Evolutionary conservation across 1,284 basidiomycete genomes (phyloP), one percentile per base, ranked within the genome.

Genomic region (Volvariella surrecta): DNA sequence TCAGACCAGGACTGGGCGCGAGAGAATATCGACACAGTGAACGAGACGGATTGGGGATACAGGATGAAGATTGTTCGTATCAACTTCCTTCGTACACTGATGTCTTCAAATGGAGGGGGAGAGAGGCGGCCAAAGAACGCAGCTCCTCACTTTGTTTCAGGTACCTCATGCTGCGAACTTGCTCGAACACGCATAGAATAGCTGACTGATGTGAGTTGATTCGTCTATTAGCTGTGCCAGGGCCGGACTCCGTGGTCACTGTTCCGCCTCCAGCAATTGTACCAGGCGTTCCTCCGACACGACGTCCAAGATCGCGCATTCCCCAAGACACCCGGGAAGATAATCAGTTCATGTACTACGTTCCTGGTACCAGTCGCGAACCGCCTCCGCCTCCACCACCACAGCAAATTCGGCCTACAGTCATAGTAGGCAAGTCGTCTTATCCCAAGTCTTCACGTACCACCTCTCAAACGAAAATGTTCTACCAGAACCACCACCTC

Each of bases 11-110:
- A 84, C 53, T 60, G 67, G 46, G 59, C 56, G 2, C 53, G 58
- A 43, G 84, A 87, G 63, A 87, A 88, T 53, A 63, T 84, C 10
- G 84, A 88, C 55, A 74, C 80, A 0, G 52, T 58, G 11, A 80
- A 83, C 35, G 84, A 88, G 59, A 66, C 76, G 17, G 72, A 72
- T 38, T 83, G 78, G 71, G 84, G 81, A 8, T 65, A 62, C 48
- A 64, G 62, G 52, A 87, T 86, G 85, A 74, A 77, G n/a, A 61
- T 64, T 15, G 70, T 75, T 45, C 70, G 84, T 45, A 73, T 76
- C 49, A 44, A 64, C 11, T 88, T 89, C 52, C 65, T 88, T 35
- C 74, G 74, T 42, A 73, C 73, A 48, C 71, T 80, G 21, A 71
- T 79, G 16, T 62, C 62, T 44, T 68, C 68, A 11, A 35, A 15